Evolutionary conservation across 2,329 filamentous ascomycete species (phyloP).

Genomic region (Orbilia oligospora): DNA sequence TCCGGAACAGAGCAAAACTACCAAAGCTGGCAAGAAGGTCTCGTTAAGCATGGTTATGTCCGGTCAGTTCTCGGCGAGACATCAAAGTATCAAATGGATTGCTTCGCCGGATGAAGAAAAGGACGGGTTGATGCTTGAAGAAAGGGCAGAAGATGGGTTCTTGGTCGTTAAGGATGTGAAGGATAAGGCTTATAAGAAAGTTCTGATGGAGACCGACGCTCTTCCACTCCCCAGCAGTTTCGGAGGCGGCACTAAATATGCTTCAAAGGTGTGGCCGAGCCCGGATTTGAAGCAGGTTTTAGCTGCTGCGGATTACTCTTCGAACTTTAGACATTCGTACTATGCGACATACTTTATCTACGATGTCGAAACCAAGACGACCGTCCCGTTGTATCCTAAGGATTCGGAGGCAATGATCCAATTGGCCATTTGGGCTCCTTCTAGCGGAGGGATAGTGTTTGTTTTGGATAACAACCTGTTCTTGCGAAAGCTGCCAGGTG

Average conservation of each 20-base stretch:
- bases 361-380: slow-evolving; percentile 84
- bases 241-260: slow-evolving; percentile 71
- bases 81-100: slow-evolving; percentile 82
- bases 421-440: slow-evolving; percentile 89
- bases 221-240: slow-evolving; percentile 73
- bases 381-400: slow-evolving; percentile 81
- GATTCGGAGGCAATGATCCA: slow-evolving; percentile 79
- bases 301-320: slow-evolving; percentile 77
- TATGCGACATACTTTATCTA: slow-evolving; percentile 91
- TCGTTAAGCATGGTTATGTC: slow-evolving; percentile 79
- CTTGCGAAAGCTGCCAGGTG: slow-evolving; percentile 77
- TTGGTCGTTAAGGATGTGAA: slow-evolving; percentile 89
- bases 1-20: slow-evolving; percentile 73
- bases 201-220: slow-evolving; percentile 78
- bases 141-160: slow-evolving; percentile 74
- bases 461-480: slow-evolving; percentile 92
- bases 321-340: slow-evolving; percentile 91
- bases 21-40: slow-evolving; percentile 75
- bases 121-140: slow-evolving; percentile 87
- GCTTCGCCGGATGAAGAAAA: slow-evolving; percentile 78
- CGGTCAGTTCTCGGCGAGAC: slow-evolving; percentile 76
- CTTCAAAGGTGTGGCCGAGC: slow-evolving; percentile 79
- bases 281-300: slow-evolving; percentile 88
- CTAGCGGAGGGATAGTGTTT: slow-evolving; percentile 88
- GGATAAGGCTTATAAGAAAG: slow-evolving; percentile 72